Conservation (phyloP, 2,329 filamentous ascomycete genomes). For the Trichophaea hybrida region DNA sequence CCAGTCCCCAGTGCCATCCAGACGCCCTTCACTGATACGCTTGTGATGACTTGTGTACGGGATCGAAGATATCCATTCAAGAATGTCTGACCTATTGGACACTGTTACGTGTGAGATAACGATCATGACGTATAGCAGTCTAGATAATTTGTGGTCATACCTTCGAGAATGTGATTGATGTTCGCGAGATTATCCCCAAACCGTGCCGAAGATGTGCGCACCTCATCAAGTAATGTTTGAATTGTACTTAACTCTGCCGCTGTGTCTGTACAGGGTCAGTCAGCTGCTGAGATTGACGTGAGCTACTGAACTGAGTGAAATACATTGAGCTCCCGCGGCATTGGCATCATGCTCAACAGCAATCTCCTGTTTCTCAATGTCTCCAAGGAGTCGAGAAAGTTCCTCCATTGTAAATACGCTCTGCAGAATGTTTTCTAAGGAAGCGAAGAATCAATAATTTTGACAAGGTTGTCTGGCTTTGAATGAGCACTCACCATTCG, state of each 20-base stretch:
- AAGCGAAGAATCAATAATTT: too few relatives aligned
- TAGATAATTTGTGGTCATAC: neutral
- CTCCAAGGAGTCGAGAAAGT: neutral
- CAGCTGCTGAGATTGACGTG: neutral
- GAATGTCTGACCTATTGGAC: neutral
- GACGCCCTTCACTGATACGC: conserved; percentile 3
- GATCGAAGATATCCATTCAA: conserved; percentile 6
- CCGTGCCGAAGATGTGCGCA: neutral
- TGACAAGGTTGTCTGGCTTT: too few relatives aligned
- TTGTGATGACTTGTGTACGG: conserved; percentile 6
- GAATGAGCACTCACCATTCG: neutral
- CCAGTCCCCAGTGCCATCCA: conserved; percentile 9
- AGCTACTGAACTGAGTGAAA: neutral
- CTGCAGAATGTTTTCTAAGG: too few relatives aligned
- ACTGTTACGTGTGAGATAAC: neutral
- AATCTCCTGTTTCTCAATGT: neutral
- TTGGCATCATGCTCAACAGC: neutral
- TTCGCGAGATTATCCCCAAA: neutral
- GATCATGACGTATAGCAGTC: neutral
- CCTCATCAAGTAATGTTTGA: neutral
- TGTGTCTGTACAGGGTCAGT: neutral
- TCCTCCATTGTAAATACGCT: neutral
- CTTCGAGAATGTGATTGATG: neutral
- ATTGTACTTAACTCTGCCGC: neutral
- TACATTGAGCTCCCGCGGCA: conserved; percentile 1